Evolutionary conservation across 352 stramenopile genomes (phyloP), one percentile per base, ranked within the genome.

Genomic region (Globisporangium paroecandrum): DNA sequence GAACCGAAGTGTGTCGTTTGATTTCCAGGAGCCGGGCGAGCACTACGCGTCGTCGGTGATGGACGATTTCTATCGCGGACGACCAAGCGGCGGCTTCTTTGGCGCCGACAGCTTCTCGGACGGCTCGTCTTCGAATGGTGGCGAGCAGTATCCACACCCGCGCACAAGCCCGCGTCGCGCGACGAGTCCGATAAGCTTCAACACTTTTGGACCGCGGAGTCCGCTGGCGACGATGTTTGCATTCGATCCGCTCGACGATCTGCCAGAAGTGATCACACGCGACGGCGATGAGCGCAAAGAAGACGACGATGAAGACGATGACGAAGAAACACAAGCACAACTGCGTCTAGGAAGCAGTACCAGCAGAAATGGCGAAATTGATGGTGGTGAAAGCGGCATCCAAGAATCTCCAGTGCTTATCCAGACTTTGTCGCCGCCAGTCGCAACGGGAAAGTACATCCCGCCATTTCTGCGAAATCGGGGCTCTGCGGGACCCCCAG

Each of bases 1-100:
- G 43, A 91, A 84, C 49, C 82, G 86, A 20, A 94, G 86, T 54
- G 77, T 92, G 15, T 94, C 86, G 51, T 88, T 91, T 65, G 86
- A 94, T 58, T 85, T 81, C 29, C 86, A 87, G 29, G 86, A 93
- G 24, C 73, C 71, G n/a, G 66, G 77, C 6, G 81, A 90, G 32
- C 69, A 69, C 20, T 85, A 76, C 57, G 70, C 61, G 0, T 66
- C 58, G 47, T 70, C 65, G 68, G 68, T 59, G 69, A 76, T 81
- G 61, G 85, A 81, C 70, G 85, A 78, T 64, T 83, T 88, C 70
- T 86, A 90, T 74, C 75, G 76, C 32, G 74, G 75, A 2, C 76
- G 77, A 7, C 70, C 74, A 20, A 84, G 76, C 27, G 70, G 66
- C 56, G 72, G 74, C 2, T 78, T 79, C 65, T 82, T 81, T 29